phyloP scores from a whole-genome alignment of 108 stramenopile species.

The Fistulifera solaris region DNA sequence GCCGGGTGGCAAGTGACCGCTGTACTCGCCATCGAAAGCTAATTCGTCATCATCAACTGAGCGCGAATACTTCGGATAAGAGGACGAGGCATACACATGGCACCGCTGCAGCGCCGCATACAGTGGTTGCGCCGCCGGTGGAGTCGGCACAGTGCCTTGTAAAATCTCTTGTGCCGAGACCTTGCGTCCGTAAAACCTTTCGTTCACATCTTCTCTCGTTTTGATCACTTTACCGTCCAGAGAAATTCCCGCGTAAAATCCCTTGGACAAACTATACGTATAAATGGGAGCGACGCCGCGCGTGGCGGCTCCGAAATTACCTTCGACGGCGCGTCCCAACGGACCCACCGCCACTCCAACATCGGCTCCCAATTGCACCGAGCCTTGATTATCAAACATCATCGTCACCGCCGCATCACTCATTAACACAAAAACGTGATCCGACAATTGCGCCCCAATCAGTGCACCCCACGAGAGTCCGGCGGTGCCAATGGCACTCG shows the following conservation, averaged over 20 bases:
- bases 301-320: slow-evolving; percentile 61
- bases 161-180: slow-evolving; percentile 59
- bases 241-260: slow-evolving; percentile 89
- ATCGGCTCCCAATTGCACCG: slow-evolving; percentile 90
- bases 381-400: slow-evolving; percentile 56
- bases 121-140: slow-evolving; percentile 82
- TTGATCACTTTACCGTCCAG: slow-evolving; percentile 85
- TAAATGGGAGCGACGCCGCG: slow-evolving; percentile 76
- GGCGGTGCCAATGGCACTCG: slow-evolving; percentile 76
- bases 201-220: slow-evolving; percentile 85
- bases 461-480: slow-evolving; percentile 85
- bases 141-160: slow-evolving; percentile 53
- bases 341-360: slow-evolving; percentile 92
- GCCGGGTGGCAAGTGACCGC: slow-evolving; percentile 19
- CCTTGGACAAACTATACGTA: slow-evolving; percentile 86
- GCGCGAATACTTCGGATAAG: neutral
- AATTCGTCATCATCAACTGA: neutral
- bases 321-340: slow-evolving; percentile 83
- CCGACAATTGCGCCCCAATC: slow-evolving; percentile 74
- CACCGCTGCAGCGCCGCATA: slow-evolving; percentile 81
- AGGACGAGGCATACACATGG: slow-evolving; percentile 59
- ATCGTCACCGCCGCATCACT: slow-evolving; percentile 85
- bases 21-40: neutral
- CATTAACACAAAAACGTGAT: slow-evolving; percentile 92
- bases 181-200: slow-evolving; percentile 87